A percentile compares a stretch with the other conserved stretches of the same genome.
Evolutionary conservation across 164 flowering plant genomes (phyloP).

Genomic region (Vitis labrusca): DNA sequence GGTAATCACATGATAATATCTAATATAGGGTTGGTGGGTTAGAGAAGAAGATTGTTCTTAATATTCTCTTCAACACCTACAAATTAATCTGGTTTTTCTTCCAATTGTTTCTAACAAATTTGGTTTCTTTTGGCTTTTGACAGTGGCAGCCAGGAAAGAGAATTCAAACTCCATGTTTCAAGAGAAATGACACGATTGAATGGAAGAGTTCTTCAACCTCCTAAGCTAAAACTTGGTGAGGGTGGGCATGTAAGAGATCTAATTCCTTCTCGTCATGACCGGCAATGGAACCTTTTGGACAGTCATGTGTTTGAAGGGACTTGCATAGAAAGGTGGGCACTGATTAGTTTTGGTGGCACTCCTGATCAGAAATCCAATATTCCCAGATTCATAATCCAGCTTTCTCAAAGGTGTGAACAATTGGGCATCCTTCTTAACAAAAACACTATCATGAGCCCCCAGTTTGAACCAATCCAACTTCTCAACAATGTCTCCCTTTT

Average conservation of each 20-base stretch:
- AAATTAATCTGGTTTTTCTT: neutral
- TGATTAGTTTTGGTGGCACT: conserved; percentile 87
- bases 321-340: conserved; percentile 77
- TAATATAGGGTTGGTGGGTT: neutral
- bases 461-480: conserved; percentile 68
- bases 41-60: neutral
- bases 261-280: conserved; percentile 72
- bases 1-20: conserved; percentile 40
- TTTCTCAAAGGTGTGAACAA: conserved; percentile 72
- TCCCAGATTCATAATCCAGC: conserved; percentile 68
- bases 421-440: conserved; percentile 75
- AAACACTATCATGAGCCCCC: conserved; percentile 46
- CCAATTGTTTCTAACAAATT: neutral
- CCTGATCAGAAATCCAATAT: conserved; percentile 58
- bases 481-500: conserved; percentile 61
- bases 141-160: conserved; percentile 68
- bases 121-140: conserved; percentile 1
- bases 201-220: conserved; percentile 90
- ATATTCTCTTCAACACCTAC: neutral
- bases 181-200: conserved; percentile 78
- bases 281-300: conserved; percentile 85
- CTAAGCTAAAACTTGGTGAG: conserved; percentile 84
- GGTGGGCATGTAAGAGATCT: conserved; percentile 67
- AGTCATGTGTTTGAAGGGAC: conserved; percentile 86
- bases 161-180: conserved; percentile 71